Conservation (phyloP, 257 asterid genomes). For the Solanum gandarillasii region DNA sequence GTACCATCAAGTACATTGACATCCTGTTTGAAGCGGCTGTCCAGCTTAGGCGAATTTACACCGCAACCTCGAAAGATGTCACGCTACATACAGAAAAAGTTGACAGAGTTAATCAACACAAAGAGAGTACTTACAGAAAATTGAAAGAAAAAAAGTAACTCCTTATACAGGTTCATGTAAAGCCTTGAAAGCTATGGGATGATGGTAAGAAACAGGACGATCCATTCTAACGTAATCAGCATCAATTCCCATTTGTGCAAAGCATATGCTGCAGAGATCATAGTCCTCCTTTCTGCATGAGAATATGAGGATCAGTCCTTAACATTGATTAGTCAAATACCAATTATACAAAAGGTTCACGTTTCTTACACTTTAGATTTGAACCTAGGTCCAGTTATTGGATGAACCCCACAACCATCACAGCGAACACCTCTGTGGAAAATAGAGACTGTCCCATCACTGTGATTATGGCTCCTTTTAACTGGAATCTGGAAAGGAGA, state of each 20-base stretch:
- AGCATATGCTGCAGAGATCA: conserved; percentile 76
- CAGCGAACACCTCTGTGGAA: conserved; percentile 76
- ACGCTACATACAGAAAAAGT: conserved; percentile 21
- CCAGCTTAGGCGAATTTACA: conserved; percentile 33
- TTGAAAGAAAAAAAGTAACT: not conserved
- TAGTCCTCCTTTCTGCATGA: conserved; percentile 61
- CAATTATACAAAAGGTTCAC: not conserved
- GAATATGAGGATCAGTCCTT: not conserved
- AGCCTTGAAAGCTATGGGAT: conserved; percentile 20
- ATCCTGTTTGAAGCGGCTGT: conserved; percentile 68
- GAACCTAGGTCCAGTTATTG: conserved; percentile 82
- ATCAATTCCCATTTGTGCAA: conserved; percentile 38
- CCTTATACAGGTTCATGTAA: conserved; percentile 27
- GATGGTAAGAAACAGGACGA: conserved; percentile 26
- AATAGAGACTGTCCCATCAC: conserved; percentile 19
- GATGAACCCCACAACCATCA: conserved; percentile 79
- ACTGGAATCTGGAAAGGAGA: conserved; percentile 5
- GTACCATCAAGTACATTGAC: conserved; percentile 81
- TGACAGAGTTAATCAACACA: not conserved
- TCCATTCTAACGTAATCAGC: conserved; percentile 59
- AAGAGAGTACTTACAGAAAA: not conserved
- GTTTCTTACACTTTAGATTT: conserved; percentile 76
- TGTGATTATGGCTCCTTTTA: conserved; percentile 15
- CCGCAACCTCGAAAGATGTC: conserved; percentile 10
- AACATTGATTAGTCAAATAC: not conserved